Conservation (phyloP, 176 grass and related monocot species). For the Raddia guianensis region DNA sequence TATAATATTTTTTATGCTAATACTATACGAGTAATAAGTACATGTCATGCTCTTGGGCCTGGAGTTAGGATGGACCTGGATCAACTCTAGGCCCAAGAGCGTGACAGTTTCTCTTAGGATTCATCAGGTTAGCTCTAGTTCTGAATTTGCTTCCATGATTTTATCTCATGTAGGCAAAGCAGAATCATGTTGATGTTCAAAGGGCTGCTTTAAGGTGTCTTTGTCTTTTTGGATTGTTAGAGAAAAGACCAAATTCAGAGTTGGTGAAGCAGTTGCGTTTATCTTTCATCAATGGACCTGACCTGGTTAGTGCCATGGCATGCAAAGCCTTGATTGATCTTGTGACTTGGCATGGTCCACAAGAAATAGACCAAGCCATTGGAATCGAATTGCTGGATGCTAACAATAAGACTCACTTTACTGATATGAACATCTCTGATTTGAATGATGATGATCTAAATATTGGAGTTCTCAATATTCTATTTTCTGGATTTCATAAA, state of each 20-base stretch:
- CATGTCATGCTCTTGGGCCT: background rate
- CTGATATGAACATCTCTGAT: slow-evolving; percentile 59
- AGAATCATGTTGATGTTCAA: slow-evolving; percentile 77
- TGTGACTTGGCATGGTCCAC: slow-evolving; percentile 77
- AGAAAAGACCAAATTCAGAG: slow-evolving; percentile 64
- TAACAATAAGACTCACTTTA: slow-evolving; percentile 54
- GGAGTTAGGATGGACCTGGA: too few species aligned
- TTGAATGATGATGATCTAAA: slow-evolving; percentile 57
- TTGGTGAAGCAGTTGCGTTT: slow-evolving; percentile 68
- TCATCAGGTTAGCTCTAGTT: slow-evolving; percentile 2
- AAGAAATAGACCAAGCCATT: slow-evolving; percentile 69
- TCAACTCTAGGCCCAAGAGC: too few species aligned
- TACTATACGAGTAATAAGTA: slow-evolving; percentile 9
- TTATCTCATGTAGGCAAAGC: slow-evolving; percentile 70
- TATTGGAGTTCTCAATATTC: slow-evolving; percentile 73
- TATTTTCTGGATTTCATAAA: slow-evolving; percentile 74
- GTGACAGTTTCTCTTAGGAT: background rate
- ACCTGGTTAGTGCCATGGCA: slow-evolving; percentile 78
- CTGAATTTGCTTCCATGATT: slow-evolving; percentile 32
- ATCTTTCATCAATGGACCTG: slow-evolving; percentile 80
- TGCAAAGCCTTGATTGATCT: slow-evolving; percentile 88
- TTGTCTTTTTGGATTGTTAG: slow-evolving; percentile 77
- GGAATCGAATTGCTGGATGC: slow-evolving; percentile 55
- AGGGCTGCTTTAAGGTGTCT: slow-evolving; percentile 78
- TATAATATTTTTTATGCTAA: slow-evolving; percentile 27